phyloP scores from a whole-genome alignment of 1,284 basidiomycete species.

The Malassezia sp. region DNA sequence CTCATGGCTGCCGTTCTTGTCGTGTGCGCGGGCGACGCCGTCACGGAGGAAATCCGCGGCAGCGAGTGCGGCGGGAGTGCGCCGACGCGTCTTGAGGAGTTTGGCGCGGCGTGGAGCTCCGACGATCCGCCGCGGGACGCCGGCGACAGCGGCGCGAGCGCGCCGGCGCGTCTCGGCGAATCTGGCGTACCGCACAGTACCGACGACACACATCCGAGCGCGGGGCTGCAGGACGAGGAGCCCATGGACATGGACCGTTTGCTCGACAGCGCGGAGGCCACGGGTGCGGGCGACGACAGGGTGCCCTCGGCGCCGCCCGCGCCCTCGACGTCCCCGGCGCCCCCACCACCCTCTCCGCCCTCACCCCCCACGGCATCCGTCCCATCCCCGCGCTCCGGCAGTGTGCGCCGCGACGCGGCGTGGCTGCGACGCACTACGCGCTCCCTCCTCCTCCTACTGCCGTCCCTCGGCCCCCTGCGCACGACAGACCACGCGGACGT shows the following conservation, averaged over 20 bases:
- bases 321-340: too few species aligned
- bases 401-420: not conserved
- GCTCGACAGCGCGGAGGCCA: too few species aligned
- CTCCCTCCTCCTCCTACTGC: conserved; percentile 2
- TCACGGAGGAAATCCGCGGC: conserved; percentile 1
- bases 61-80: too few species aligned
- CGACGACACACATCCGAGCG: too few species aligned
- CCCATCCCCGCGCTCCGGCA: too few species aligned
- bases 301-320: too few species aligned
- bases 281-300: too few species aligned
- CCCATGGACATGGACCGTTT: not conserved
- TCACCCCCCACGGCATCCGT: too few species aligned
- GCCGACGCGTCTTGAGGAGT: conserved; percentile 8
- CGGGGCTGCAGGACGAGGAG: not conserved
- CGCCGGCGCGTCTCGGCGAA: too few species aligned
- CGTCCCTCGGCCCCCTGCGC: not conserved
- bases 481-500: not conserved
- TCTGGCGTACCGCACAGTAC: too few species aligned
- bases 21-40: conserved; percentile 7
- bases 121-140: not conserved
- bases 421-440: conserved; percentile 13
- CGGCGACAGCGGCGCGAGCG: too few species aligned
- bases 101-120: not conserved
- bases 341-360: too few species aligned
- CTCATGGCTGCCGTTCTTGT: conserved; percentile 5